Evolutionary conservation across 345 rosid species (phyloP).

Genomic region (Trapa incisa): DNA sequence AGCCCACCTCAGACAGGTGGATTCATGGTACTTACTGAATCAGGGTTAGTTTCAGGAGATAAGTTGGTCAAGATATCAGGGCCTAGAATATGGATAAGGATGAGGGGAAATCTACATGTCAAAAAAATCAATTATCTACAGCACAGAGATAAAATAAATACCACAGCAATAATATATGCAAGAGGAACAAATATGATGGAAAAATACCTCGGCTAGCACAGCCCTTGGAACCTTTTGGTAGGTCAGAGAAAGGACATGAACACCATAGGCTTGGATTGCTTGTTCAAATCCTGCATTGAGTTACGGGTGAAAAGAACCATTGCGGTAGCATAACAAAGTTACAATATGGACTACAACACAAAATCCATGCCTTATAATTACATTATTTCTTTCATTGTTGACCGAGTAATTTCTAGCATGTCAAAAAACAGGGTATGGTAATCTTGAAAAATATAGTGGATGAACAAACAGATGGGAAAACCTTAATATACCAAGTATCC

Average conservation of each 20-base stretch:
- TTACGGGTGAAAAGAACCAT: not conserved
- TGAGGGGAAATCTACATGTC: not conserved
- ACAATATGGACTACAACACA: not conserved
- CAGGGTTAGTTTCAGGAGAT: too few species aligned
- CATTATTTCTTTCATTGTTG: not conserved
- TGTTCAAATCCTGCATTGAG: constrained; percentile 77
- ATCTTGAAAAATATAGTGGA: not conserved
- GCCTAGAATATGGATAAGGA: not conserved
- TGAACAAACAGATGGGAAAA: not conserved
- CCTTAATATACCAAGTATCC: not conserved
- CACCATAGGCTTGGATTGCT: constrained; percentile 71
- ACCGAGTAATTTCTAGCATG: not conserved
- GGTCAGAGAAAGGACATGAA: constrained; percentile 81
- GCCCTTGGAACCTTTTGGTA: constrained; percentile 82
- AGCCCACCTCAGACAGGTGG: too few species aligned
- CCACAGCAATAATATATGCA: not conserved
- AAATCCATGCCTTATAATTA: not conserved
- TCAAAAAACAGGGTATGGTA: not conserved
- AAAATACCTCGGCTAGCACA: constrained; percentile 84
- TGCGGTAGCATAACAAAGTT: too few species aligned
- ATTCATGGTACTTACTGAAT: too few species aligned
- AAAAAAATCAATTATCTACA: not conserved
- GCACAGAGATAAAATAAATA: not conserved
- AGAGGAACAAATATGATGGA: not conserved
- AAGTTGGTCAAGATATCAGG: not conserved